A percentile compares a stretch with the other conserved stretches of the same genome.
Conservation (phyloP, 352 stramenopile species). For the Halophytophthora polymorphica region DNA sequence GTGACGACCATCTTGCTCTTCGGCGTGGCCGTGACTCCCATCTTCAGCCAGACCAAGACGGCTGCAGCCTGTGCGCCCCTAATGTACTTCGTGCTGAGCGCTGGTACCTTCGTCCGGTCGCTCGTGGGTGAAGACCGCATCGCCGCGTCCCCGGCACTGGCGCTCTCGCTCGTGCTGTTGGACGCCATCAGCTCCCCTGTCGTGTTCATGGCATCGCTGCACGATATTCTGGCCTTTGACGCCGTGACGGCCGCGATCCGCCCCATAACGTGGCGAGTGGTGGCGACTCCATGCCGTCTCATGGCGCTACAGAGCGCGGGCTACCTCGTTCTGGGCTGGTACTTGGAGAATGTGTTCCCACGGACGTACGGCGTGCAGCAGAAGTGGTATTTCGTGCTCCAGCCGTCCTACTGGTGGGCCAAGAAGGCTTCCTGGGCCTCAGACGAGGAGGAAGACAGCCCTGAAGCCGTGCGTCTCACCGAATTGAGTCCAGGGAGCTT, state of each 20-base stretch:
- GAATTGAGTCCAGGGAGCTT: constrained; percentile 21
- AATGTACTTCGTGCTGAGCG: constrained; percentile 58
- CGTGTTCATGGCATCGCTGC: constrained; percentile 66
- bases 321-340: constrained; percentile 91
- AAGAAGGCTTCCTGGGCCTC: constrained; percentile 7
- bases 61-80: constrained; percentile 58
- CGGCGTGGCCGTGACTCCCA: constrained; percentile 62
- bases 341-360: constrained; percentile 93
- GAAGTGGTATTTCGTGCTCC: constrained; percentile 93
- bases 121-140: constrained; percentile 50
- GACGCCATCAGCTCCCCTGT: constrained; percentile 61
- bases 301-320: constrained; percentile 83
- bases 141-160: constrained; percentile 29
- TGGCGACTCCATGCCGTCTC: constrained; percentile 42
- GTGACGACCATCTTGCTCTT: constrained; percentile 66
- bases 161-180: constrained; percentile 32
- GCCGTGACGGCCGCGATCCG: constrained; percentile 29
- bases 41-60: constrained; percentile 74
- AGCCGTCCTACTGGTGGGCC: constrained; percentile 80
- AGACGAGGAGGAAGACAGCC: constrained; percentile 14
- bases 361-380: constrained; percentile 87
- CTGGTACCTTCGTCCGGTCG: constrained; percentile 48
- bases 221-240: constrained; percentile 51
- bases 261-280: constrained; percentile 42
- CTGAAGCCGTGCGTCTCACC: constrained; percentile 22